Conservation (phyloP, 352 stramenopile genomes). For the Phytophthora constricta region DNA sequence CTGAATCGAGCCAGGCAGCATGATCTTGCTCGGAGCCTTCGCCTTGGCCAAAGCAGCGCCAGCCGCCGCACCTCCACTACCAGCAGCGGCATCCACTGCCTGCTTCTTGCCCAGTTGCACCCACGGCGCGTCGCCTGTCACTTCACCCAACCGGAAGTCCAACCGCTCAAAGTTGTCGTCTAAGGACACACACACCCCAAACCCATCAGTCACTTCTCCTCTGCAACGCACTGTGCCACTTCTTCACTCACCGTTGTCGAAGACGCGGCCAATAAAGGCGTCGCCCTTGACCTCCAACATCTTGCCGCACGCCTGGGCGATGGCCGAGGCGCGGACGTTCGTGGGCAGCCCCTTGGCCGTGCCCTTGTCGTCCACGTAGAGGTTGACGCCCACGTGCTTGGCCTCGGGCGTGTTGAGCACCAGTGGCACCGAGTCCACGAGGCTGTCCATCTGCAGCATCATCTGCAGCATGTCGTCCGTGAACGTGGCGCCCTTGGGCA, state of each 20-base stretch:
- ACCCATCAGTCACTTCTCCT: too few species aligned
- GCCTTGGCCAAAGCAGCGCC: conserved; percentile 28
- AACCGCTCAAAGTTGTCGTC: conserved; percentile 86
- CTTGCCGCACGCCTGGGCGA: conserved; percentile 82
- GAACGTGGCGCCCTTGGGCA: conserved; percentile 68
- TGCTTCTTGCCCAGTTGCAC: conserved; percentile 71
- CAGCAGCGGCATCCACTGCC: conserved; percentile 30
- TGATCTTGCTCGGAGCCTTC: conserved; percentile 39
- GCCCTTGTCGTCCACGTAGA: conserved; percentile 92
- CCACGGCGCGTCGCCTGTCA: conserved; percentile 72
- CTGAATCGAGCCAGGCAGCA: conserved; percentile 42
- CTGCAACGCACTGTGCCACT: too few species aligned
- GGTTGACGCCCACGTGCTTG: conserved; percentile 82
- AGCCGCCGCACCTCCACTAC: conserved; percentile 35
- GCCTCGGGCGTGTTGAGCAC: conserved; percentile 81
- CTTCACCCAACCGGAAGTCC: conserved; percentile 78
- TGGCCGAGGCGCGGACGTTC: conserved; percentile 81
- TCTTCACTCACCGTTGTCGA: conserved; percentile 77
- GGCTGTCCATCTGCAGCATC: conserved; percentile 90
- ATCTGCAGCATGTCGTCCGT: conserved; percentile 84
- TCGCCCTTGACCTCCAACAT: conserved; percentile 88
- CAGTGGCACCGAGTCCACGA: conserved; percentile 89
- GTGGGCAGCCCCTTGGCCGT: conserved; percentile 83
- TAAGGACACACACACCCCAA: conserved; percentile 37
- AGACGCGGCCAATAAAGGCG: conserved; percentile 88